Base-by-base conservation (phyloP, 2,329 filamentous ascomycete species). In the Colletotrichum godetiae region DNA sequence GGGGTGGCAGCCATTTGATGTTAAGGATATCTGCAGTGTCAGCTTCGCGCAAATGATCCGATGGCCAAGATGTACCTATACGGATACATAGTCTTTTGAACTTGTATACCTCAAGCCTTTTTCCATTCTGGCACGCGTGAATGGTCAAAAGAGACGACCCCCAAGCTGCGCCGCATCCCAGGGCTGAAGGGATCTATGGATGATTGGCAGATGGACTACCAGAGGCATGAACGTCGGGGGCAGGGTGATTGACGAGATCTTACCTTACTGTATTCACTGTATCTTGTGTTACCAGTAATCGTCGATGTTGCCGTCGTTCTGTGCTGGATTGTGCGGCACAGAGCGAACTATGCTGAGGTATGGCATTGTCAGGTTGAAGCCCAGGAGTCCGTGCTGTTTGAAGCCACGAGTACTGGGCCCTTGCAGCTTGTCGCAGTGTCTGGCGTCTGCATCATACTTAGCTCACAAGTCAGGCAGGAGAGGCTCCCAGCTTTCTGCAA, bases 291-390 rank as follows among this genome's bases (percentile, higher is more conserved):
- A 68, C 59, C 66, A 31, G 37, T 24, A 67, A 73, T 66, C 70
- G 67, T 73, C 67, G 71, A 73, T 73, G 56, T n/a, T 66, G 31
- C 53, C 59, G 53, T 59, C 42, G 59, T 59, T 68, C 58, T 52
- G 53, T 64, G 59, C 68, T 57, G n/a, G 66, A 64, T 69, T 59
- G 66, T 58, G 53, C 69, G 59, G 58, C 33, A 57, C 49, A 52
- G 31, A 63, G 57, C 52, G n/a, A 42, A 62, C 15, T 12, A 29
- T 59, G 59, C 58, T 69, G 49, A 70, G 15, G 42, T 19, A 49
- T 49, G 42, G 70, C 70, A 73, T 57, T 65, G 46, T 60, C 67
- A 60, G 56, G 56, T 49, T 65, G 59, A 61, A 73, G 55, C 56
- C 67, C 60, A 70, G 56, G 19, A 49, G 60, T 73, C 60, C 55